Conservation (phyloP, 768 basidiomycete species). For the Phylloporus rhodoxanthus region DNA sequence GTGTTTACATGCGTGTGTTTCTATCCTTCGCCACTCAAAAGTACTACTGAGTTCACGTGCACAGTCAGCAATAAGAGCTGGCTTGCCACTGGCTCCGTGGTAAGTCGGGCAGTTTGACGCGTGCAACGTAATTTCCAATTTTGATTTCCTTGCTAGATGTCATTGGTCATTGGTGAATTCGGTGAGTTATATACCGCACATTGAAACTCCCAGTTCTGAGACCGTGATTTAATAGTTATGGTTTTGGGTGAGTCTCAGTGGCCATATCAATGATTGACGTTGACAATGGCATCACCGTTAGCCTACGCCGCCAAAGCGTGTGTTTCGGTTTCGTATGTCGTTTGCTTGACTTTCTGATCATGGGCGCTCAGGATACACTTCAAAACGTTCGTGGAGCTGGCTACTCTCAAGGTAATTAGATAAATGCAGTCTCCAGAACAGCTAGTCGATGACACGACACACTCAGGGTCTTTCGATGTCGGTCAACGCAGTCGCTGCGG, state of each 20-base stretch:
- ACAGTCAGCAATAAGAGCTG: slow-evolving; percentile 48
- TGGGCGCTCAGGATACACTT: slow-evolving; percentile 33
- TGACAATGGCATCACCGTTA: slow-evolving; percentile 15
- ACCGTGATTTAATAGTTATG: slow-evolving; percentile 19
- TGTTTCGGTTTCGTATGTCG: slow-evolving; percentile 11
- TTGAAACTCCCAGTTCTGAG: slow-evolving; percentile 4
- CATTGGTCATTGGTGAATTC: slow-evolving; percentile 42
- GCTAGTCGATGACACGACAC: slow-evolving; percentile 1
- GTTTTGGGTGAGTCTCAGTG: slow-evolving; percentile 29
- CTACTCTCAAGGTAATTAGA: slow-evolving; percentile 37
- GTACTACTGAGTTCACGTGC: slow-evolving; percentile 9
- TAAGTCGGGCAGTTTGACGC: slow-evolving; percentile 3
- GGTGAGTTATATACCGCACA: slow-evolving; percentile 10
- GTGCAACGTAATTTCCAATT: neutral
- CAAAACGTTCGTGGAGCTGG: slow-evolving; percentile 43
- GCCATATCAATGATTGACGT: neutral
- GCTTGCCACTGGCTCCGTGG: slow-evolving; percentile 36
- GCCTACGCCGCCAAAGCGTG: slow-evolving; percentile 36
- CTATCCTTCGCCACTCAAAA: neutral
- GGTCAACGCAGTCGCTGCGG: slow-evolving; percentile 50
- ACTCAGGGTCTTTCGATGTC: slow-evolving; percentile 41
- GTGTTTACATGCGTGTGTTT: slow-evolving; percentile 45
- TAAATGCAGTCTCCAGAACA: neutral
- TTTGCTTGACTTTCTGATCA: neutral
- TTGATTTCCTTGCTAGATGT: slow-evolving; percentile 7